Evolutionary conservation across 2,329 filamentous ascomycete species (phyloP).

Genomic region (Penicillium corylophilum): DNA sequence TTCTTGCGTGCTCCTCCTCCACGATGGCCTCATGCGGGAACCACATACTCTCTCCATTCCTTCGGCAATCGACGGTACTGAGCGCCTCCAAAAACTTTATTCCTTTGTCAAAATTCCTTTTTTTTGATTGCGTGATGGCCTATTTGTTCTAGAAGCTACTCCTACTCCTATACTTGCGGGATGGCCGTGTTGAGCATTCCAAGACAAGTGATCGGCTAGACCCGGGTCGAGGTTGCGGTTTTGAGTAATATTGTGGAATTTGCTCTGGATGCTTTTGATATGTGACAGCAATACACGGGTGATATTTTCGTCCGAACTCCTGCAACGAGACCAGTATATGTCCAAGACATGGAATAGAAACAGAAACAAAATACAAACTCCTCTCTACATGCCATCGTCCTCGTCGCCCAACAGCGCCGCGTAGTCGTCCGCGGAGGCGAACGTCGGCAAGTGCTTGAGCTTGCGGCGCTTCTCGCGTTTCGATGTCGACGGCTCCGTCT

Average conservation of each 20-base stretch:
- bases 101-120: neutral
- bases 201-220: neutral
- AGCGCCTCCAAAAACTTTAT: neutral
- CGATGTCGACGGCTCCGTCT: constrained; percentile 43
- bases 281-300: neutral
- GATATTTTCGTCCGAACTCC: neutral
- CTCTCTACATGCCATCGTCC: constrained; percentile 50
- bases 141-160: too few relatives aligned
- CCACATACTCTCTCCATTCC: constrained; percentile 1
- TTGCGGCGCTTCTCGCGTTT: constrained; percentile 69
- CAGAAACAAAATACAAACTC: constrained; percentile 2
- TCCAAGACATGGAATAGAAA: constrained; percentile 4
- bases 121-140: neutral
- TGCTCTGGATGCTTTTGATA: neutral
- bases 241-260: neutral
- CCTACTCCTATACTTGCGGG: neutral
- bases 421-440: constrained; percentile 92
- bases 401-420: constrained; percentile 77
- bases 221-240: neutral
- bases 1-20: constrained; percentile 14
- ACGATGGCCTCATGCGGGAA: constrained; percentile 11
- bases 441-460: constrained; percentile 84
- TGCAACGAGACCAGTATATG: constrained; percentile 1
- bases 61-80: neutral
- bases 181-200: neutral